Evolutionary conservation across 352 stramenopile genomes (phyloP).

Genomic region (Pythium aristosporum): DNA sequence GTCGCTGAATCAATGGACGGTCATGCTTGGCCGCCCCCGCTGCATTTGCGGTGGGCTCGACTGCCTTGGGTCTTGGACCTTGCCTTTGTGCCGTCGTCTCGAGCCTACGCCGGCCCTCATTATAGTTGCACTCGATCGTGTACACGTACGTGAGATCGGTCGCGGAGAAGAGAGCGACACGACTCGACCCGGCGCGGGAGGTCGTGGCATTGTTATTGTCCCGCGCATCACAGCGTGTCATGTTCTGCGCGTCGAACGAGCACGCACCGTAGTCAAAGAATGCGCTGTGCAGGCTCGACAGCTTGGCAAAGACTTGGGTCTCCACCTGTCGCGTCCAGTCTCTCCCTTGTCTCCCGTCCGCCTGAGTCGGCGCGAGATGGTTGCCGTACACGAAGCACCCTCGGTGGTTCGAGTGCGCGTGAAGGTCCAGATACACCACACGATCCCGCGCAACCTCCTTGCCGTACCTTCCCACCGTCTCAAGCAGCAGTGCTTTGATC

Average conservation of each 20-base stretch:
- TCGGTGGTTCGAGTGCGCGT: slow-evolving; percentile 87
- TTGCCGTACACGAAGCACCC: slow-evolving; percentile 93
- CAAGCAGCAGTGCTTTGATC: slow-evolving; percentile 48
- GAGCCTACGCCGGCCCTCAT: slow-evolving; percentile 56
- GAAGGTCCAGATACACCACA: slow-evolving; percentile 89
- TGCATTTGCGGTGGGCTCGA: not conserved
- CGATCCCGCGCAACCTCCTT: slow-evolving; percentile 22
- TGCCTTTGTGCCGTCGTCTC: slow-evolving; percentile 25
- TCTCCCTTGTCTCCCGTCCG: slow-evolving; percentile 2
- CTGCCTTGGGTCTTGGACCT: not conserved
- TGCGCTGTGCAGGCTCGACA: slow-evolving; percentile 64
- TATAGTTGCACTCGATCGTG: slow-evolving; percentile 94
- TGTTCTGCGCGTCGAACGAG: slow-evolving; percentile 84
- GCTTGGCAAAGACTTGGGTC: slow-evolving; percentile 82
- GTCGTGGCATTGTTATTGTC: slow-evolving; percentile 54
- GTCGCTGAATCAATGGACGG: slow-evolving; percentile 3
- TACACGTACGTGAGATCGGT: slow-evolving; percentile 82
- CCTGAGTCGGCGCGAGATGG: slow-evolving; percentile 35
- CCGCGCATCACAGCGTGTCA: slow-evolving; percentile 60
- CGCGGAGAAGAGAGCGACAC: slow-evolving; percentile 73
- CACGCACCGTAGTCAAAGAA: slow-evolving; percentile 88
- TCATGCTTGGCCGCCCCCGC: slow-evolving; percentile 14
- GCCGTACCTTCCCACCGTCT: slow-evolving; percentile 35
- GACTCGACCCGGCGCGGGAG: slow-evolving; percentile 65
- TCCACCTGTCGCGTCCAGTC: slow-evolving; percentile 51